Evolutionary conservation across 148 eudicot genomes (phyloP).

Genomic region (Pharnaceum exiguum): DNA sequence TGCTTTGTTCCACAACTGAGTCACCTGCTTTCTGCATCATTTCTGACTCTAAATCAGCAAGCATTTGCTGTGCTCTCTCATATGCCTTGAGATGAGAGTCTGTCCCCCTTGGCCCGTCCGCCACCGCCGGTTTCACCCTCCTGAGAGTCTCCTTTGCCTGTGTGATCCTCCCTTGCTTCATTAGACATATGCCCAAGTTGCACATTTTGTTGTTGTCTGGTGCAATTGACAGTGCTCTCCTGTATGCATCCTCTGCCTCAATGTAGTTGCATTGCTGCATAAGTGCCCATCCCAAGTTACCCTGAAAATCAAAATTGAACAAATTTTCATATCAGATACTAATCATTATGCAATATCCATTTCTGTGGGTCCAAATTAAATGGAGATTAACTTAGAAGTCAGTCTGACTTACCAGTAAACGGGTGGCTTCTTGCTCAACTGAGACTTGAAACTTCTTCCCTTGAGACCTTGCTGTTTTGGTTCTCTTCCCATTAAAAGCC

Average conservation of each 20-base stretch:
- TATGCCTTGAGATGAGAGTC: slow-evolving; percentile 97
- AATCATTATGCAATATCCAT: too few species aligned
- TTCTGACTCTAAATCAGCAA: slow-evolving; percentile 76
- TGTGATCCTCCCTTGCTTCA: slow-evolving; percentile 85
- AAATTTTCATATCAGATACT: too few species aligned
- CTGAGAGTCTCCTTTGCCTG: slow-evolving; percentile 84
- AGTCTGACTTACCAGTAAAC: slow-evolving; percentile 74
- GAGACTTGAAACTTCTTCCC: slow-evolving; percentile 98
- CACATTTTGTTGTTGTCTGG: slow-evolving; percentile 98
- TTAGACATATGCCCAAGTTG: slow-evolving; percentile 84
- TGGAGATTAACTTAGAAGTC: too few species aligned
- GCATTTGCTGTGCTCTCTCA: slow-evolving; percentile 96
- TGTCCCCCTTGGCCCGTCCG: slow-evolving; percentile 78
- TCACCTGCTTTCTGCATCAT: slow-evolving; percentile 65
- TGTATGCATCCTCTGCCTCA: slow-evolving; percentile 93
- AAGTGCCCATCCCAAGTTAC: slow-evolving; percentile 94
- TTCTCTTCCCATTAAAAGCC: slow-evolving; percentile 92
- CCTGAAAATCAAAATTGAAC: slow-evolving; percentile 37
- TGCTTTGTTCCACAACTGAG: slow-evolving; percentile 64
- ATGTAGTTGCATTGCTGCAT: slow-evolving; percentile 90
- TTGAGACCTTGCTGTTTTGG: slow-evolving; percentile 89
- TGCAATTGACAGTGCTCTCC: slow-evolving; percentile 75
- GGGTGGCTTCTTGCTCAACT: slow-evolving; percentile 92
- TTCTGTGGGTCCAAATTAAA: too few species aligned
- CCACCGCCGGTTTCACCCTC: slow-evolving; percentile 70